Percentiles rank a stretch among this genome's conserved stretches.
Evolutionary conservation across 495 filamentous ascomycete species (phyloP).

Genomic region (Hyaloscypha bicolor): DNA sequence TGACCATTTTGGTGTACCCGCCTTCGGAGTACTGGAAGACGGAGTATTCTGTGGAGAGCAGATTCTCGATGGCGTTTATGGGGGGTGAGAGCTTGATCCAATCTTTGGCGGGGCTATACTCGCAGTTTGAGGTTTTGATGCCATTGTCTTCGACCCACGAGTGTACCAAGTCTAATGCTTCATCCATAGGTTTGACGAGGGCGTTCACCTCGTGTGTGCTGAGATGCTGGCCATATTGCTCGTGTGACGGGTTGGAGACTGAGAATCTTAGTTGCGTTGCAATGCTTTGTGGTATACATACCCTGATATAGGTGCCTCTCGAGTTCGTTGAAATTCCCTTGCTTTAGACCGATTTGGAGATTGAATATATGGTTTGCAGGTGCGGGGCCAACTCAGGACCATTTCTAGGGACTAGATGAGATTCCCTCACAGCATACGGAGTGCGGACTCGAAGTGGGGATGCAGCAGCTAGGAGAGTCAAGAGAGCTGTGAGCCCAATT

Average conservation of each 20-base stretch:
- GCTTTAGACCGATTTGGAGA: constrained; percentile 55
- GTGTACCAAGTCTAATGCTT: constrained; percentile 43
- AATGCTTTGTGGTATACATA: constrained; percentile 23
- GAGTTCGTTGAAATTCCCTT: constrained; percentile 50
- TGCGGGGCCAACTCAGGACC: constrained; percentile 48
- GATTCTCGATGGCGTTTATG: constrained; percentile 51
- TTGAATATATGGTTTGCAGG: constrained; percentile 42
- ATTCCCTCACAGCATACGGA: constrained; percentile 55
- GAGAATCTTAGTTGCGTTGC: neutral
- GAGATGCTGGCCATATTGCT: constrained; percentile 48
- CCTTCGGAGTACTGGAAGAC: constrained; percentile 51
- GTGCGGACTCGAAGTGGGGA: constrained; percentile 29
- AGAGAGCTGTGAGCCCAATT: constrained; percentile 8
- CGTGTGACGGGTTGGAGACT: constrained; percentile 43
- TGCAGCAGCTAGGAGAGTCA: neutral
- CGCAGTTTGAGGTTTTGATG: constrained; percentile 39
- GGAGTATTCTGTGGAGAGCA: constrained; percentile 62
- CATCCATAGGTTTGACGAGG: constrained; percentile 37
- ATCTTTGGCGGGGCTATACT: constrained; percentile 49
- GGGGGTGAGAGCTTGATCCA: constrained; percentile 54
- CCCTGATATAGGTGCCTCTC: constrained; percentile 54
- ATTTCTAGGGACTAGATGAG: constrained; percentile 51
- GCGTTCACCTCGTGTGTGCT: constrained; percentile 39
- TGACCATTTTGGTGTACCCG: constrained; percentile 47
- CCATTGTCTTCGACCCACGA: constrained; percentile 52